Conservation (phyloP, 139 green algal genomes). For the Coelastrella sp. region DNA sequence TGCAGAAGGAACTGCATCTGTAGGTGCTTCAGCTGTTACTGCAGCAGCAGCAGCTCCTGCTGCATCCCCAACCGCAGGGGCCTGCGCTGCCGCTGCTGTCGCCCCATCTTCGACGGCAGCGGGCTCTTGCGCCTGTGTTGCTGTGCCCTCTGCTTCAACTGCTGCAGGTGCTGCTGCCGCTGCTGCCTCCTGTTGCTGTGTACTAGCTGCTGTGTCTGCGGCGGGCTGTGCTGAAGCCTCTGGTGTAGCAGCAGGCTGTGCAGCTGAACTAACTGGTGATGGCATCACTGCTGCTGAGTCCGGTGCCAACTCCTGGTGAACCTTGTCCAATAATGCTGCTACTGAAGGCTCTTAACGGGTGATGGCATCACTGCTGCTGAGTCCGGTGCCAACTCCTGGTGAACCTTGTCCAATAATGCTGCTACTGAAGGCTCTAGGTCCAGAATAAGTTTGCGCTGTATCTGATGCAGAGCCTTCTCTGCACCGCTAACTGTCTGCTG, state of each 20-base stretch:
- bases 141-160: background rate
- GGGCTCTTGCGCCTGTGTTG: too few species aligned
- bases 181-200: background rate
- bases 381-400: background rate
- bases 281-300: constrained; percentile 3
- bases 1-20: background rate
- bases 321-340: background rate
- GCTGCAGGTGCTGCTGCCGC: background rate
- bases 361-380: background rate
- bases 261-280: too few species aligned
- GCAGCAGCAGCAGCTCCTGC: background rate
- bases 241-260: too few species aligned
- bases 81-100: background rate
- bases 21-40: background rate
- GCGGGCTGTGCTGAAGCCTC: too few species aligned
- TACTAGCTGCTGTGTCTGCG: too few species aligned
- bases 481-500: background rate
- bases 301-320: background rate
- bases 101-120: background rate
- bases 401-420: background rate
- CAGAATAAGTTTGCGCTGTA: constrained; percentile 10
- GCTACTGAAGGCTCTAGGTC: constrained; percentile 13
- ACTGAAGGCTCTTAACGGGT: background rate
- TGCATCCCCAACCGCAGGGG: too few species aligned
- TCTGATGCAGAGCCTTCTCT: background rate